Percentiles rank a stretch among this genome's conserved stretches.
These are phyloP conservation scores for Hysterium pulicare DNA, from an alignment of 2,329 filamentous ascomycete species.

Conservation along the genomic window DNA sequence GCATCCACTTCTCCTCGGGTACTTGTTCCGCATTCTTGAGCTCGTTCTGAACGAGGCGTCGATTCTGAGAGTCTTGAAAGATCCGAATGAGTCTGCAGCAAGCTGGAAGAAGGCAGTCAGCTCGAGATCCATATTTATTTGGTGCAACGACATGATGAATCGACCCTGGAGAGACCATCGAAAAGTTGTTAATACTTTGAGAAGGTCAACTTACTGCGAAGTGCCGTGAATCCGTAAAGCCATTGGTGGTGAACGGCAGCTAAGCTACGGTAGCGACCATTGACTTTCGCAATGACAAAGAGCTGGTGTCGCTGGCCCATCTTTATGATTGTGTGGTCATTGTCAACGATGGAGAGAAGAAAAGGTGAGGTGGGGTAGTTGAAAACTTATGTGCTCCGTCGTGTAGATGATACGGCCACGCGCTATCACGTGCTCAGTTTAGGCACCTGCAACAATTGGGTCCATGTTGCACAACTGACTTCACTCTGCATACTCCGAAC, in stretches of 20 bases:
- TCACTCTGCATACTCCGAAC: too few species aligned
- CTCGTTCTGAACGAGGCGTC: constrained; percentile 14
- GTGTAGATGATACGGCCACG: too few species aligned
- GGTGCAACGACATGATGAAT: background rate
- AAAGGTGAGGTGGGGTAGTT: background rate
- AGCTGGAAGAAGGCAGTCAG: background rate
- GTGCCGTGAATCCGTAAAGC: constrained; percentile 11
- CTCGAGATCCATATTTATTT: background rate
- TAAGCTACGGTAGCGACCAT: constrained; percentile 19
- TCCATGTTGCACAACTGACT: too few species aligned
- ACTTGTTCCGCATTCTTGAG: constrained; percentile 8
- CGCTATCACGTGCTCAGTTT: too few species aligned
- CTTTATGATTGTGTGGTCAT: background rate
- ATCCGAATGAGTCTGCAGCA: constrained; percentile 10
- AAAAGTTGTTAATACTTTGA: background rate
- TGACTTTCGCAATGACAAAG: constrained; percentile 21
- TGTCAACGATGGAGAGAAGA: background rate
- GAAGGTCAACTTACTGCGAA: constrained; percentile 2
- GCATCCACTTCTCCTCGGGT: background rate
- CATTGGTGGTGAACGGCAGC: constrained; percentile 20
- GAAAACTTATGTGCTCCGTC: too few species aligned
- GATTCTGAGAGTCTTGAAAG: constrained; percentile 13
- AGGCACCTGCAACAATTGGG: too few species aligned
- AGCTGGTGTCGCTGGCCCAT: constrained; percentile 27
- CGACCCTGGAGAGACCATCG: too few species aligned